Conservation (phyloP, 495 filamentous ascomycete genomes). For the Aspergillus coremiiformis region DNA sequence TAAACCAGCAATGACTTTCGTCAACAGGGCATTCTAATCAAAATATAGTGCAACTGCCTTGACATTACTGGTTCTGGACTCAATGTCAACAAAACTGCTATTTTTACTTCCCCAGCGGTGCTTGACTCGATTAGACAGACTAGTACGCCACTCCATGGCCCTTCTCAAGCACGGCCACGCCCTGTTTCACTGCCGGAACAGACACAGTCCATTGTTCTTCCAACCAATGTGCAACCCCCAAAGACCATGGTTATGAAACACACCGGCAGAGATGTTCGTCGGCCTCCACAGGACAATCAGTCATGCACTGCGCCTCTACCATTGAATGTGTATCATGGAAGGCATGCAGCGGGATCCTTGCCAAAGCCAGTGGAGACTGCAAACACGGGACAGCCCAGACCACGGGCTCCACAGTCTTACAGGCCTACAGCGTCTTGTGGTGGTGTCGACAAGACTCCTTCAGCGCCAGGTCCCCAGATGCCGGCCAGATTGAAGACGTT, state of each 20-base stretch:
- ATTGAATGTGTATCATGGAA: background rate
- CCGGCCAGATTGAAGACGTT: background rate
- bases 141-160: background rate
- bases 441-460: background rate
- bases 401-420: background rate
- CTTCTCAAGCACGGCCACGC: background rate
- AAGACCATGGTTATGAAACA: background rate
- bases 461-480: background rate
- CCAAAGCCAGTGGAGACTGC: background rate
- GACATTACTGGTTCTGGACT: conserved; percentile 29
- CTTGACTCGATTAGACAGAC: conserved; percentile 2
- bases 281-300: background rate
- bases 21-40: conserved; percentile 12
- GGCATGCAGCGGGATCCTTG: background rate
- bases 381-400: conserved; percentile 1
- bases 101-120: background rate
- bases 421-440: background rate
- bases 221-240: background rate
- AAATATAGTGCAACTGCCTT: conserved; percentile 38
- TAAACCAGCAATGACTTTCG: background rate
- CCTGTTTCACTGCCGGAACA: background rate
- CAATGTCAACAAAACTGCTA: conserved; percentile 14
- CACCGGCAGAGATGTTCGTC: background rate
- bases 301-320: background rate
- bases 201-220: background rate